Evolutionary conservation across 345 rosid genomes (phyloP).

Genomic region (Pelargonium nanum): DNA sequence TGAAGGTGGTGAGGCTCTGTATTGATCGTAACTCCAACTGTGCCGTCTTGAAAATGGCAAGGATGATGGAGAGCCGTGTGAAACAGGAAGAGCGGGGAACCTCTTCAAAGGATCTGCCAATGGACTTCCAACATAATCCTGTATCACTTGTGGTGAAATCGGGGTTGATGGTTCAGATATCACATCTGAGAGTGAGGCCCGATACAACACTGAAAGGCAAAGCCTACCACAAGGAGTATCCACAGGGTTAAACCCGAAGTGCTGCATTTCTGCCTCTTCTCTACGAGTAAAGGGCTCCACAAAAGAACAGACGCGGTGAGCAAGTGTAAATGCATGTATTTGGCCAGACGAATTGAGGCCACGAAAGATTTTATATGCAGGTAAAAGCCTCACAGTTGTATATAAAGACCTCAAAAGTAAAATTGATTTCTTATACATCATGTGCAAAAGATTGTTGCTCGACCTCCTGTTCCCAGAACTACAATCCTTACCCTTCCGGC

Average conservation of each 20-base stretch:
- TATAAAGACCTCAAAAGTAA: slow-evolving; percentile 80
- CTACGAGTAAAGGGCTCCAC: slow-evolving; percentile 70
- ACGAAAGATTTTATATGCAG: slow-evolving; percentile 76
- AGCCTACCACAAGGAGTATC: slow-evolving; percentile 79
- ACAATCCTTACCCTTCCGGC: slow-evolving; percentile 44
- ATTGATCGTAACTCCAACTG: slow-evolving; percentile 76
- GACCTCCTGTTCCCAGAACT: slow-evolving; percentile 52
- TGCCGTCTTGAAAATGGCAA: slow-evolving; percentile 72
- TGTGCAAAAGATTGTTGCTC: slow-evolving; percentile 41
- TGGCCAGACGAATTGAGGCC: slow-evolving; percentile 69
- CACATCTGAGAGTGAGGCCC: slow-evolving; percentile 48
- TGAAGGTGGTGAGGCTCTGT: slow-evolving; percentile 57
- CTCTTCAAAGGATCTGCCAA: slow-evolving; percentile 77
- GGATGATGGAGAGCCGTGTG: slow-evolving; percentile 69
- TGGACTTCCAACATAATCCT: slow-evolving; percentile 95
- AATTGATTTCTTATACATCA: slow-evolving; percentile 67
- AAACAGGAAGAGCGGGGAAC: slow-evolving; percentile 63
- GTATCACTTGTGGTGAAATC: slow-evolving; percentile 71
- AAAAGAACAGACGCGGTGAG: slow-evolving; percentile 70
- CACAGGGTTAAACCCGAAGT: slow-evolving; percentile 69
- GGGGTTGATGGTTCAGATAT: slow-evolving; percentile 64
- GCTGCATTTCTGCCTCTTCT: slow-evolving; percentile 83
- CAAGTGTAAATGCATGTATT: slow-evolving; percentile 44
- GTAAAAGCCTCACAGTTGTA: slow-evolving; percentile 72
- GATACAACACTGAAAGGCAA: slow-evolving; percentile 67